phyloP scores from a whole-genome alignment of 345 rosid genomes.

The Boechera stricta region DNA sequence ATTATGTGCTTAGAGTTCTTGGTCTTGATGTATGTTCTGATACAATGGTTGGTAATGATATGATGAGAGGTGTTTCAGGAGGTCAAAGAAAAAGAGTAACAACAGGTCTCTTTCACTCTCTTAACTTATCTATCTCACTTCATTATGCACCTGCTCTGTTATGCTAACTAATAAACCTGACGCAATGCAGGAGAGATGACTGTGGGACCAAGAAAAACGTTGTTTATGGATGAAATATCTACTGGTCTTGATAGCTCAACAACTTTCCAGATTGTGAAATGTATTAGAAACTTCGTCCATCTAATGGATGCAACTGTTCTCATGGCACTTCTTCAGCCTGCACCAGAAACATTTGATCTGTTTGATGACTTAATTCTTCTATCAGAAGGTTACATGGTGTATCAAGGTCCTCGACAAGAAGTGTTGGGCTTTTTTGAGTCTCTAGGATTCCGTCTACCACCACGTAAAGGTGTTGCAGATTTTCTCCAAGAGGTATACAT shows the following conservation, averaged over 20 bases:
- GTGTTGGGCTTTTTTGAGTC: constrained; percentile 85
- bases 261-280: constrained; percentile 85
- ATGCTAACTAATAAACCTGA: constrained; percentile 21
- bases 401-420: constrained; percentile 80
- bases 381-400: constrained; percentile 86
- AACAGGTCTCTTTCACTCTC: constrained; percentile 65
- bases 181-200: constrained; percentile 87
- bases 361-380: constrained; percentile 84
- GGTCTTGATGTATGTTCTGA: constrained; percentile 92
- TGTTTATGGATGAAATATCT: constrained; percentile 98
- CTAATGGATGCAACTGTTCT: constrained; percentile 88
- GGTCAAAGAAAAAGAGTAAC: constrained; percentile 96
- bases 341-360: constrained; percentile 93
- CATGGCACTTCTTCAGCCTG: constrained; percentile 96
- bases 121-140: constrained; percentile 7
- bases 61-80: constrained; percentile 96
- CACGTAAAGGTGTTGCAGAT: constrained; percentile 91
- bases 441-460: constrained; percentile 78
- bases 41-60: constrained; percentile 86
- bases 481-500: constrained; percentile 90
- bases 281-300: constrained; percentile 83
- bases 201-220: constrained; percentile 93
- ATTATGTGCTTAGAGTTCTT: constrained; percentile 83
- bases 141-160: not conserved
- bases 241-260: constrained; percentile 98